phyloP scores from a whole-genome alignment of 1,284 basidiomycete species.

The Cryptococcus wingfieldii region DNA sequence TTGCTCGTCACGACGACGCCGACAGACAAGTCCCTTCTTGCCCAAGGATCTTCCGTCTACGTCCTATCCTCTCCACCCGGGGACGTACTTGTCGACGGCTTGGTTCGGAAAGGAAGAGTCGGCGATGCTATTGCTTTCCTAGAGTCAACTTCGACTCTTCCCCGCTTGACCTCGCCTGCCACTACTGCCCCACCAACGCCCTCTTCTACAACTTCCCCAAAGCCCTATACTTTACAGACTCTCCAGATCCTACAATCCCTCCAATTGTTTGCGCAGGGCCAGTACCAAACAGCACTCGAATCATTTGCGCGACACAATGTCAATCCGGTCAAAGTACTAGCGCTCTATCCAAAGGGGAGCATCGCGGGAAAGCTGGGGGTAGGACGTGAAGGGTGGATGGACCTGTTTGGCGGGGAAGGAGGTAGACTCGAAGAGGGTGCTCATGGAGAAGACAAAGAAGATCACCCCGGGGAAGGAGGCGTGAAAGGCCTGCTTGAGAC shows the following conservation, averaged over 20 bases:
- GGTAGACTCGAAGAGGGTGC: conserved; percentile 12
- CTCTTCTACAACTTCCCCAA: too few species aligned
- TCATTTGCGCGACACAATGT: conserved; percentile 81
- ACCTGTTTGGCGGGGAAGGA: conserved; percentile 73
- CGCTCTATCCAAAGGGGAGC: conserved; percentile 69
- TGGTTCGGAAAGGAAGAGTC: conserved; percentile 68
- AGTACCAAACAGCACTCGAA: conserved; percentile 63
- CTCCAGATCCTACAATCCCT: conserved; percentile 72
- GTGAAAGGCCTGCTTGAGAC: too few species aligned
- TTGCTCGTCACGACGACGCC: conserved; percentile 66
- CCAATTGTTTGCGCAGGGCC: conserved; percentile 59
- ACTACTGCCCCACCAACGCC: too few species aligned
- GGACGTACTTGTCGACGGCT: conserved; percentile 77
- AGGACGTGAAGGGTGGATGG: conserved; percentile 68
- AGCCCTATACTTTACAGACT: too few species aligned
- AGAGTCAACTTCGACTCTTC: conserved; percentile 49
- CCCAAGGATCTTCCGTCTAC: conserved; percentile 75
- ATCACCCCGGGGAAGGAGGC: conserved; percentile 13
- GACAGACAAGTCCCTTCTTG: conserved; percentile 60
- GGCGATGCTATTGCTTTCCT: conserved; percentile 76
- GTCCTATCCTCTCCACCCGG: conserved; percentile 66
- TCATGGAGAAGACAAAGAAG: conserved; percentile 25
- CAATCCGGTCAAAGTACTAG: conserved; percentile 89
- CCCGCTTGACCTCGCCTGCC: too few species aligned
- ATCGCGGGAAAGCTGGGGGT: conserved; percentile 75